Evolutionary conservation across 352 stramenopile genomes (phyloP), one percentile per base, ranked within the genome.

Genomic region (Phytophthora cactorum): DNA sequence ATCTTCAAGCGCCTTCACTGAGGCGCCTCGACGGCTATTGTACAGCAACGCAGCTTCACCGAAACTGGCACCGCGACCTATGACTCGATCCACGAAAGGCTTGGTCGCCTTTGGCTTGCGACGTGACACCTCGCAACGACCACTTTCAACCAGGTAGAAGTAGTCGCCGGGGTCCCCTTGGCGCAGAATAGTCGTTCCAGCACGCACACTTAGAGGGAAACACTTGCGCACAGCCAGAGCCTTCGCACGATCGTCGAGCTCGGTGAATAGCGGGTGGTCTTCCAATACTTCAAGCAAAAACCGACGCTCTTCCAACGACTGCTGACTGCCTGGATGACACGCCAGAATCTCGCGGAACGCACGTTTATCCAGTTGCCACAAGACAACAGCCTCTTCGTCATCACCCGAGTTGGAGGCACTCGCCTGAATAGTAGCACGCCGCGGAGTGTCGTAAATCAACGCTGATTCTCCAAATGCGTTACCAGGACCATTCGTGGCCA

Each of bases 1-100:
- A 66, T 92, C 77, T 61, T 95, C 84, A 15, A 92, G 61, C 1
- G 87, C 89, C 25, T 78, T 83, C 29, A 98, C 94, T 0, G 96
- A 98, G 3, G 97, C 97, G 1, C 92, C 92, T 15, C 97, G 81
- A 34, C 97, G 95, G 56, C 90, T 98, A 67, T 98, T 98, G 79
- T 99, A 99, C 64, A 99, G 81, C 52, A 99, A 74, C 15, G 97
- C 96, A 11, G 98, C 91, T 84, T 99, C 97, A 8, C 97, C 97
- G 74, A 99, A 99, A 56, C 75, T 93, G 25, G 84, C 75, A 12
- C 86, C 82, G 29, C 75, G 72, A 2, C 87, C 87, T 29, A 96
- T 87, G 22, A 90, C 66, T 4, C 86, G 81, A 53, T 95, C 89
- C 0, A 96, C 73, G 22, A 92, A 82, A 28, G 82, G 62, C 6